Base-by-base conservation (phyloP, 164 flowering plant genomes). In the Aristolochia fimbriata region DNA sequence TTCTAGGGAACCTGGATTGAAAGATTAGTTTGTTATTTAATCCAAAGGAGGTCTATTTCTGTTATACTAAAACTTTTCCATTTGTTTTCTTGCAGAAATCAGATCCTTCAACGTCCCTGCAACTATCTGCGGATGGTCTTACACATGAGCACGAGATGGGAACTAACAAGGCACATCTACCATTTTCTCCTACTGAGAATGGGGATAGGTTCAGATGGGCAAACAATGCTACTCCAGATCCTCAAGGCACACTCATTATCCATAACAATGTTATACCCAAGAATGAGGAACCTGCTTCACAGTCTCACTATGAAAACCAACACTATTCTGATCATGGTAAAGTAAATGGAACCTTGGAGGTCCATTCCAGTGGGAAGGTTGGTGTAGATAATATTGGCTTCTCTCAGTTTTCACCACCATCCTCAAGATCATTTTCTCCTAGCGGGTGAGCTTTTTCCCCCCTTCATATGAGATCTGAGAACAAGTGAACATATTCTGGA, bases 371-470 rank as follows among this genome's bases (percentile, higher is more conserved):
- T 63, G 76, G 71, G 55, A 78, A 62, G 54, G 62, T 62, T n/a
- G 65, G 66, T 59, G 63, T 61, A 15, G 83, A 78, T 56, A 74
- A 68, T 75, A 49, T 77, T 62, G 78, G 75, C 48, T 41, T 73
- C 58, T 76, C 86, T 58, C 88, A 74, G 51, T 62, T 77, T 15
- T 75, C 82, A 55, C 83, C 87, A 23, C 82, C 96, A 55, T 78
- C 88, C 30, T 71, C 81, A 43, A 62, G 75, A 58, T 80, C 86
- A 19, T 58, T 73, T 53, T 78, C 87, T 69, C 82, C 86, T 49
- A 70, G 60, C 73, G 81, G 95, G 91, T 88, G 68, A 37, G 43
- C 43, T 6, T 37, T 31, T 31, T 7, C 12, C 43, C 12, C 43
- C 43, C 10, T 10, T 37, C 43, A 3, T 7, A 3, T 37, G 9